Evolutionary conservation across 768 basidiomycete genomes (phyloP).

Genomic region (Mrakia gelida): DNA sequence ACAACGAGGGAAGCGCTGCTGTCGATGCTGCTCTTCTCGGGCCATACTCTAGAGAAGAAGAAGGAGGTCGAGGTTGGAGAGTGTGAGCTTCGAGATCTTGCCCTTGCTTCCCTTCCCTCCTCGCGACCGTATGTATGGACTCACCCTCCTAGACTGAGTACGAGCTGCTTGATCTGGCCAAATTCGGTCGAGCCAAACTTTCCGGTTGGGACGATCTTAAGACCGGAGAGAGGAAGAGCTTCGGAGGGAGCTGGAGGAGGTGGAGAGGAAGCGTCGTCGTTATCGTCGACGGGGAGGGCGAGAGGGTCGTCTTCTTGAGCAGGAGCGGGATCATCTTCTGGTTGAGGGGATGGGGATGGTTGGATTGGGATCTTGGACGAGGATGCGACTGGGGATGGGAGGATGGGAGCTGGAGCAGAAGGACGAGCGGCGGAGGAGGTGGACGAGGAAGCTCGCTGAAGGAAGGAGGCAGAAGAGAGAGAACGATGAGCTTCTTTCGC

Average conservation of each 20-base stretch:
- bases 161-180: background rate
- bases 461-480: background rate
- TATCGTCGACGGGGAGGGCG: background rate
- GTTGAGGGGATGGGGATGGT: background rate
- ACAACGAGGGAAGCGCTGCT: background rate
- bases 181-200: background rate
- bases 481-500: background rate
- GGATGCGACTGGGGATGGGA: background rate
- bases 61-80: background rate
- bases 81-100: background rate
- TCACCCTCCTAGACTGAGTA: background rate
- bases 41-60: background rate
- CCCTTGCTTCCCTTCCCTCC: background rate
- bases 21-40: background rate
- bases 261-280: background rate
- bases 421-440: background rate
- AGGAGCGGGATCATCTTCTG: background rate
- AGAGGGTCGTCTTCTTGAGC: background rate
- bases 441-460: background rate
- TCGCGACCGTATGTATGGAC: background rate
- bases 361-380: background rate
- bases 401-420: background rate
- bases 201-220: background rate
- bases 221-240: background rate
- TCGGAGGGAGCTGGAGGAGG: background rate